Conservation (phyloP, 129 eudicot species). For the sunflower (Helianthus annuus) region HanXRQr2.0-SUNRISE NC_035438.2:7258253-7258752, state of each 20-base stretch:
- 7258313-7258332: not conserved
- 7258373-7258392: constrained; percentile 86
- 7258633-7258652: not conserved
- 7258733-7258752: too few species aligned
- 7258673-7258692: too few species aligned
- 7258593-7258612: constrained; percentile 28
- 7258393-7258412: constrained; percentile 77
- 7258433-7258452: constrained; percentile 85
- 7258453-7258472: constrained; percentile 58
- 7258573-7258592: constrained; percentile 33
- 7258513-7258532: constrained; percentile 30
- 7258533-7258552: constrained; percentile 42
- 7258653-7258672: not conserved
- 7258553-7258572: constrained; percentile 7
- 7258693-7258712: not conserved
- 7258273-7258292: not conserved
- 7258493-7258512: not conserved
- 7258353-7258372: constrained; percentile 41
- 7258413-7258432: constrained; percentile 62
- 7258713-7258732: too few species aligned
- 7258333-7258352: constrained; percentile 28
- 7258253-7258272: not conserved
- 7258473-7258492: not conserved
- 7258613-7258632: not conserved
- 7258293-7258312: not conserved